Evolutionary conservation across 108 stramenopile genomes (phyloP).

Genomic region (Discostella pseudostelligera): DNA sequence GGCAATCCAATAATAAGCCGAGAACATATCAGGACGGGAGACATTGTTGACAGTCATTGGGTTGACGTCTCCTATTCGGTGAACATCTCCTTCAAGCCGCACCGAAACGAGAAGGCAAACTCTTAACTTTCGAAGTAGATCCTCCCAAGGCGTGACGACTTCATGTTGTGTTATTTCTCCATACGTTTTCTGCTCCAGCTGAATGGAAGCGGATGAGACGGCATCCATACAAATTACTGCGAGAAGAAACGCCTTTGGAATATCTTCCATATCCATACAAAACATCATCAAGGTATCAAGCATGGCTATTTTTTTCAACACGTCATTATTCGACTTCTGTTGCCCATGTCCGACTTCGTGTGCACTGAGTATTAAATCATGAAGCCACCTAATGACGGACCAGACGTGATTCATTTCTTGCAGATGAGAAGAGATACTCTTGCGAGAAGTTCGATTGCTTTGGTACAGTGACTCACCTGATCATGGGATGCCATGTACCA

Average conservation of each 20-base stretch:
- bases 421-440: not conserved
- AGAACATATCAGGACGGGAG: slow-evolving; percentile 58
- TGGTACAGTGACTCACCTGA: slow-evolving; percentile 9
- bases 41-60: slow-evolving; percentile 69
- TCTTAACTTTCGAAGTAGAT: slow-evolving; percentile 68
- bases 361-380: slow-evolving; percentile 49
- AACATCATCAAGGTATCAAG: slow-evolving; percentile 55
- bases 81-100: slow-evolving; percentile 56
- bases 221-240: slow-evolving; percentile 68
- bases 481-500: slow-evolving; percentile 59
- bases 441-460: not conserved
- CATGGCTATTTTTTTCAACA: slow-evolving; percentile 20
- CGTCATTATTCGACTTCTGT: slow-evolving; percentile 3
- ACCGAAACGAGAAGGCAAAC: slow-evolving; percentile 70
- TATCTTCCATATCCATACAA: slow-evolving; percentile 64
- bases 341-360: slow-evolving; percentile 30
- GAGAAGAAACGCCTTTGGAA: slow-evolving; percentile 70
- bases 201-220: slow-evolving; percentile 48
- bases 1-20: slow-evolving; percentile 76
- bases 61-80: slow-evolving; percentile 48
- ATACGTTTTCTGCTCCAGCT: slow-evolving; percentile 68
- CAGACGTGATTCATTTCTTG: not conserved
- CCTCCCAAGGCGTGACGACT: slow-evolving; percentile 57
- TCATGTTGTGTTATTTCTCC: slow-evolving; percentile 49
- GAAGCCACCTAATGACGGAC: slow-evolving; percentile 53